phyloP scores from a whole-genome alignment of 2,329 filamentous ascomycete genomes.

The Drechslerella coelobrocha region DNA sequence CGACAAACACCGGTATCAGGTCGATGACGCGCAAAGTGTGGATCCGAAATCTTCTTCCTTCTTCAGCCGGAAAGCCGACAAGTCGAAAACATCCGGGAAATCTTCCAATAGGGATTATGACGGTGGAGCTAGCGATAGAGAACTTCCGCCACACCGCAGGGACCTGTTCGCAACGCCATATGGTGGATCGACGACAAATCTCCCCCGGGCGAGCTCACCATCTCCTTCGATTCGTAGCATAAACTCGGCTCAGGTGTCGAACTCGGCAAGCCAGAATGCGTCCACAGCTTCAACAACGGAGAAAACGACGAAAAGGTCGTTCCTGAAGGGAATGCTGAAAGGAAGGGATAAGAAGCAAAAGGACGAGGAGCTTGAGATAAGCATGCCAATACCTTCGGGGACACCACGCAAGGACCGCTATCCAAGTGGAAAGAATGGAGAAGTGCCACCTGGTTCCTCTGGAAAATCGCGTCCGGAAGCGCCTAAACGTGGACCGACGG shows the following conservation, averaged over 20 bases:
- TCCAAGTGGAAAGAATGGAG: conserved; percentile 32
- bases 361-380: conserved; percentile 30
- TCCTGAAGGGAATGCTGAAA: conserved; percentile 46
- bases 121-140: conserved; percentile 63
- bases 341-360: conserved; percentile 42
- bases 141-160: conserved; percentile 50
- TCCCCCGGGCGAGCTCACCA: conserved; percentile 42
- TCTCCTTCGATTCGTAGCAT: conserved; percentile 47
- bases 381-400: conserved; percentile 12
- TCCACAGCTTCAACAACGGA: conserved; percentile 21
- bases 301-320: conserved; percentile 51
- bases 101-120: conserved; percentile 71
- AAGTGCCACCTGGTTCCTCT: conserved; percentile 19
- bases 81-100: conserved; percentile 64
- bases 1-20: conserved; percentile 71
- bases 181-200: conserved; percentile 40
- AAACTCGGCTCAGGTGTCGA: conserved; percentile 41
- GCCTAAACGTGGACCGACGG: conserved; percentile 45
- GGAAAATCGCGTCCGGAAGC: conserved; percentile 30
- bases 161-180: conserved; percentile 42
- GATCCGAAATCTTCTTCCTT: conserved; percentile 65
- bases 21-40: conserved; percentile 60
- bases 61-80: conserved; percentile 70
- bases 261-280: conserved; percentile 24
- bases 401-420: conserved; percentile 36